Percentiles rank a stretch among this genome's conserved stretches.
These are phyloP conservation scores for Xylaria intraflava DNA, from an alignment of 495 filamentous ascomycete species.

Conservation along the genomic window DNA sequence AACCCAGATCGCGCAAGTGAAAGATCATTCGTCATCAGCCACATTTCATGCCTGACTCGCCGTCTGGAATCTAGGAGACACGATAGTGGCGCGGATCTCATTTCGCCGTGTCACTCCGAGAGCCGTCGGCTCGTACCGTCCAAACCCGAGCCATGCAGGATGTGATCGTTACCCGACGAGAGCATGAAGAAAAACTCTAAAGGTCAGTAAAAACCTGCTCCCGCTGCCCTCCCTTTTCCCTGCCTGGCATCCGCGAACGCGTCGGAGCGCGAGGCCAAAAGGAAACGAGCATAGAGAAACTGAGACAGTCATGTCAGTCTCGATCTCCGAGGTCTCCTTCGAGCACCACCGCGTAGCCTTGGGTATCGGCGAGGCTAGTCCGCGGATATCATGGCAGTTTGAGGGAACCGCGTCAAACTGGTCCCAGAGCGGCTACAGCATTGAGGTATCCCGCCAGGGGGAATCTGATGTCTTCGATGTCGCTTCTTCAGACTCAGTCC, in stretches of 20 bases:
- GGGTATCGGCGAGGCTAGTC: constrained; percentile 21
- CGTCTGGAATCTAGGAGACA: not conserved
- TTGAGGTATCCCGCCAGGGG: constrained; percentile 16
- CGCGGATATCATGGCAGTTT: constrained; percentile 30
- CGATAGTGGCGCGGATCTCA: too few relatives aligned
- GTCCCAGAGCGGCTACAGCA: constrained; percentile 21
- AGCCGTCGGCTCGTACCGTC: not conserved
- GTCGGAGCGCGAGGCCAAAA: not conserved
- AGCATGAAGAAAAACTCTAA: not conserved
- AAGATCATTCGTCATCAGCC: too few relatives aligned
- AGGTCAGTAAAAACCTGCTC: not conserved
- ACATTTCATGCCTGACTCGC: too few relatives aligned
- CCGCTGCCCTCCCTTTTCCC: not conserved
- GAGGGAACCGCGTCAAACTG: constrained; percentile 18
- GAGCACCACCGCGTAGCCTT: constrained; percentile 26
- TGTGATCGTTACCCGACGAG: not conserved
- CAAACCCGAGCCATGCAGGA: not conserved
- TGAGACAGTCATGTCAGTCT: constrained; percentile 17
- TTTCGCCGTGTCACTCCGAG: too few relatives aligned
- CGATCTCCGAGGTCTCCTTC: constrained; percentile 25
- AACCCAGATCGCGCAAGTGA: too few relatives aligned
- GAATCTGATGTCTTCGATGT: constrained; percentile 18
- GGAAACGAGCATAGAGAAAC: not conserved
- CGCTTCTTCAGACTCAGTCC: constrained; percentile 32
- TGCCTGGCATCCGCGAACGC: too few relatives aligned